These are phyloP conservation scores for Candida pini DNA, from an alignment of 805 yeast genomes.

Conservation along the genomic window DNA sequence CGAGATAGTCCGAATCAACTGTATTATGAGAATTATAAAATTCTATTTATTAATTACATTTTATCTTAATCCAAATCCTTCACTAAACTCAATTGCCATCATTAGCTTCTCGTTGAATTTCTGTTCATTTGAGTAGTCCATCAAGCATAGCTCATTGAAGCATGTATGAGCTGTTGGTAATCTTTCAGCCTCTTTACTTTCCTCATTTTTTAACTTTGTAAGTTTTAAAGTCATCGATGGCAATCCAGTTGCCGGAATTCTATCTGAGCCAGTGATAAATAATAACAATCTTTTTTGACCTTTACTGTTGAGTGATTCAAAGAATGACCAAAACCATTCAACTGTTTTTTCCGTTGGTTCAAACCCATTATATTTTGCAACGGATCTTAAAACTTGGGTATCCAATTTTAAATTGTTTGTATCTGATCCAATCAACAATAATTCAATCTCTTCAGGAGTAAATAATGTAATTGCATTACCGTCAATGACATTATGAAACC, in stretches of 20 bases:
- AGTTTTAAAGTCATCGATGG: slow-evolving; percentile 69
- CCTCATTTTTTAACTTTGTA: slow-evolving; percentile 32
- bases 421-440: slow-evolving; percentile 73
- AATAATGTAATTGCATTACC: slow-evolving; percentile 78
- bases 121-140: slow-evolving; percentile 53
- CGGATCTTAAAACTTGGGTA: slow-evolving; percentile 55
- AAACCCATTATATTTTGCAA: slow-evolving; percentile 74
- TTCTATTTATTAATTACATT: too few relatives aligned
- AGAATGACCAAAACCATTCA: slow-evolving; percentile 85
- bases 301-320: slow-evolving; percentile 36
- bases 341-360: slow-evolving; percentile 35
- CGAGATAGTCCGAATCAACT: too few relatives aligned
- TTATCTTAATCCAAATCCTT: slow-evolving; percentile 72
- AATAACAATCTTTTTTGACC: slow-evolving; percentile 60
- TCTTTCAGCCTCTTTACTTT: slow-evolving; percentile 30
- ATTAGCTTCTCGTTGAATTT: slow-evolving; percentile 52
- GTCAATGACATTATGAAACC: slow-evolving; percentile 72
- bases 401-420: slow-evolving; percentile 47
- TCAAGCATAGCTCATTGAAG: slow-evolving; percentile 81
- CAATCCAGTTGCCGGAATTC: slow-evolving; percentile 90
- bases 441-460: slow-evolving; percentile 74
- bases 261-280: slow-evolving; percentile 86
- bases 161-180: slow-evolving; percentile 92
- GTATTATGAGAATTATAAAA: too few relatives aligned
- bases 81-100: slow-evolving; percentile 71